Percentiles rank a stretch among this genome's conserved stretches.
These are phyloP conservation scores for Celoporthe dispersa DNA, from an alignment of 2,329 filamentous ascomycete species.

Conservation along the genomic window DNA sequence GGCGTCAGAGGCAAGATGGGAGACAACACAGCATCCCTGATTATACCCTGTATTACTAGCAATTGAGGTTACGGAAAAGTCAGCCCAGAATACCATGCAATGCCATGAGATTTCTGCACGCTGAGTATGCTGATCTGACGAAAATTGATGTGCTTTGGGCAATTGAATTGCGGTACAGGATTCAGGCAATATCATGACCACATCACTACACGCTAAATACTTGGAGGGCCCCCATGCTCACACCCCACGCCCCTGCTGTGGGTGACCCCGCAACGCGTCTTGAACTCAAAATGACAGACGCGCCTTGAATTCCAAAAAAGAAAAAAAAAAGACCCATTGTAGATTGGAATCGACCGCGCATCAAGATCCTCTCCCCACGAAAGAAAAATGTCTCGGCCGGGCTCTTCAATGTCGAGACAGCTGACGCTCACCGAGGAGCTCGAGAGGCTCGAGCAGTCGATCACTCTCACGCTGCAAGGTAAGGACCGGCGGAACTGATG, in stretches of 20 bases:
- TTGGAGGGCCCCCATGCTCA: conserved; percentile 8
- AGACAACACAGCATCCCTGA: not conserved
- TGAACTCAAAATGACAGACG: conserved; percentile 2
- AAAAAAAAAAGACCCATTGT: conserved; percentile 1
- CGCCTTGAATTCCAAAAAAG: conserved; percentile 4
- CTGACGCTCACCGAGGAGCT: conserved; percentile 92
- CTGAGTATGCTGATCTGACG: not conserved
- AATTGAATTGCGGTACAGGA: not conserved
- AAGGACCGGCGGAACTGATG: conserved; percentile 29
- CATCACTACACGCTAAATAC: not conserved
- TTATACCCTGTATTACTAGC: conserved; percentile 29
- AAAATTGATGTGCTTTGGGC: not conserved
- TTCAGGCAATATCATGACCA: not conserved
- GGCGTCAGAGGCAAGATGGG: not conserved
- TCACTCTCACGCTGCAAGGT: conserved; percentile 95
- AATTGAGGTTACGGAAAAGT: not conserved
- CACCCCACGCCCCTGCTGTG: not conserved
- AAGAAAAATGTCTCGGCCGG: conserved; percentile 54
- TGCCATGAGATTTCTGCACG: not conserved
- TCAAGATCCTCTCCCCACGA: conserved; percentile 17
- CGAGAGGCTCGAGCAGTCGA: conserved; percentile 93
- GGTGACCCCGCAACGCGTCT: not conserved
- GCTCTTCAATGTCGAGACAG: conserved; percentile 52
- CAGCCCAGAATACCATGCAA: not conserved
- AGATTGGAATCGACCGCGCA: conserved; percentile 18